A percentile compares a stretch with the other conserved stretches of the same genome.
phyloP scores from a whole-genome alignment of 345 rosid species.

The Toxicodendron radicans region DNA sequence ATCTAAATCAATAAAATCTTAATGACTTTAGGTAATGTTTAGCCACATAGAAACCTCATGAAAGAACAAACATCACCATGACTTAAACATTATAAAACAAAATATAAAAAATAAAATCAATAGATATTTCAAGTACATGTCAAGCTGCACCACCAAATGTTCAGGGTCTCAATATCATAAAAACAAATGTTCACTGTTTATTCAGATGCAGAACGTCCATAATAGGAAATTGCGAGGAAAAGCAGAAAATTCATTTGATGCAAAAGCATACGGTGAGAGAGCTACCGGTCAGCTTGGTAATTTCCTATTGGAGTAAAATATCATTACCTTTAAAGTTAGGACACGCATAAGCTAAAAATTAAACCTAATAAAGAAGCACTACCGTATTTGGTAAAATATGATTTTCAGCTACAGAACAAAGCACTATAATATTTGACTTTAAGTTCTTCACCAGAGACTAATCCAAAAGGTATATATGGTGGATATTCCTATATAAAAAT shows the following conservation, averaged over 20 bases:
- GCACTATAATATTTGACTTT: conserved; percentile 33
- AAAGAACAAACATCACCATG: not conserved
- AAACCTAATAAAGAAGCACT: not conserved
- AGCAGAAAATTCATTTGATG: not conserved
- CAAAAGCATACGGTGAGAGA: not conserved
- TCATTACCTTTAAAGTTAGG: not conserved
- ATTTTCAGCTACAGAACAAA: conserved; percentile 20
- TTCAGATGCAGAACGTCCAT: not conserved
- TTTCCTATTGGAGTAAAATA: not conserved
- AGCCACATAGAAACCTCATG: not conserved
- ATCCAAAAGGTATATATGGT: conserved; percentile 31
- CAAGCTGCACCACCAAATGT: not conserved
- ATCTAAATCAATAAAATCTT: not conserved
- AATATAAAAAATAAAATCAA: not conserved
- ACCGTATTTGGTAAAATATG: conserved; percentile 2
- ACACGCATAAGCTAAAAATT: not conserved
- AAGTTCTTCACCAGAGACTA: conserved; percentile 13
- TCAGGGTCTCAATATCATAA: not conserved
- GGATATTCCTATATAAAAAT: conserved; percentile 43
- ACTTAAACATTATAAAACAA: not conserved
- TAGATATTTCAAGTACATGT: not conserved
- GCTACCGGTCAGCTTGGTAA: not conserved
- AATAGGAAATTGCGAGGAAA: not conserved
- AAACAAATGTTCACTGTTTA: not conserved
- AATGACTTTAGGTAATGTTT: not conserved